Conservation (phyloP, 2,329 filamentous ascomycete genomes). For the Apiospora malaysiana region DNA sequence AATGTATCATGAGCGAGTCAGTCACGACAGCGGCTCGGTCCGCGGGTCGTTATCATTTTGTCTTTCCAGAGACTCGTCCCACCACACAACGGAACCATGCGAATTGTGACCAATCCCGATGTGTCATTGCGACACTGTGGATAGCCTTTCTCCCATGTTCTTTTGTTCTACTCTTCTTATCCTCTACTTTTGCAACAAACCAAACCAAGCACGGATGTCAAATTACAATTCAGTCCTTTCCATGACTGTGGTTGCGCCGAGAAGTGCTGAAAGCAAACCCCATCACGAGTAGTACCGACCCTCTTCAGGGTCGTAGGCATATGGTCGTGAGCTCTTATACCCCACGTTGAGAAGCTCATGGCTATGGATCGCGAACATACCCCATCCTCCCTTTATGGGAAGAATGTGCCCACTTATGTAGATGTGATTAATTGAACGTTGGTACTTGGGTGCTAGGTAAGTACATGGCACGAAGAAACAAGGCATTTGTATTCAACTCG, state of each 20-base stretch:
- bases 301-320: constrained; percentile 40
- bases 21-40: constrained; percentile 13
- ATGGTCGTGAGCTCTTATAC: constrained; percentile 28
- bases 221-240: constrained; percentile 88
- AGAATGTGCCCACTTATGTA: background rate
- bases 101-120: background rate
- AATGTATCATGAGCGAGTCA: constrained; percentile 18
- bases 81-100: background rate
- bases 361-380: constrained; percentile 44
- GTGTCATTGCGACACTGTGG: background rate
- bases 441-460: background rate
- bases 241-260: constrained; percentile 97
- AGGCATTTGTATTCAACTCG: background rate
- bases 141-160: background rate
- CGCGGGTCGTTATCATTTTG: constrained; percentile 1
- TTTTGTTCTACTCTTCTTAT: too few relatives aligned
- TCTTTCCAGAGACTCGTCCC: constrained; percentile 12
- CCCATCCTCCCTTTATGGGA: background rate
- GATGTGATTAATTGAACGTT: background rate
- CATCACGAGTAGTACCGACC: constrained; percentile 44
- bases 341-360: constrained; percentile 29
- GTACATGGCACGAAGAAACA: background rate
- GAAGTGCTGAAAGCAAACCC: constrained; percentile 87
- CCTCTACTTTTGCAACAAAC: background rate
- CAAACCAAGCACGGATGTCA: constrained; percentile 90